A percentile compares a stretch with the other conserved stretches of the same genome.
Conservation (phyloP, 208 protist genomes). For the Trypanosoma boissoni region DNA sequence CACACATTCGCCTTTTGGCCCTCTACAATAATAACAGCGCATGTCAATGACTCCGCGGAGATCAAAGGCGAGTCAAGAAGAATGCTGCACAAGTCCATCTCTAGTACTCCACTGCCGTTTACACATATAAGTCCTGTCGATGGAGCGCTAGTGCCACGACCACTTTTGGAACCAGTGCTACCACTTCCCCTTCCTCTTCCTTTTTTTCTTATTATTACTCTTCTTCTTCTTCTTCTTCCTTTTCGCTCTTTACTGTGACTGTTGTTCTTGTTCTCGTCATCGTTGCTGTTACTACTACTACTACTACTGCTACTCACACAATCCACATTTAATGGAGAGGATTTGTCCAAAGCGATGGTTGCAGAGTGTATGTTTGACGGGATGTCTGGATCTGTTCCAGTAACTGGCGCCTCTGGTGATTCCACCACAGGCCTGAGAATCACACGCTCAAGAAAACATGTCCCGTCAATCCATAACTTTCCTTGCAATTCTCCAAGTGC, state of each 20-base stretch:
- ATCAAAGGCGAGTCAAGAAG: conserved; percentile 2
- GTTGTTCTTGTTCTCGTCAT: background rate
- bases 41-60: background rate
- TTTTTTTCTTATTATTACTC: background rate
- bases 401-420: background rate
- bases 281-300: background rate
- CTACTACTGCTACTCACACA: too few relatives aligned
- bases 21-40: background rate
- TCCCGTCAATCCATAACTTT: conserved; percentile 19
- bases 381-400: too few relatives aligned
- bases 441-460: conserved; percentile 24
- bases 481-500: conserved; percentile 7
- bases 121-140: conserved; percentile 18
- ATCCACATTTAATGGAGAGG: too few relatives aligned
- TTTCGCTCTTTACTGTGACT: background rate
- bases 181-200: background rate
- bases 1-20: background rate
- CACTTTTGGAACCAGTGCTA: background rate
- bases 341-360: too few relatives aligned
- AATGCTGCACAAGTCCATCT: conserved; percentile 21
- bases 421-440: conserved; percentile 7
- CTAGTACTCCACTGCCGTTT: conserved; percentile 4
- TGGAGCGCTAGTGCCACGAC: background rate
- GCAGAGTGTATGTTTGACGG: too few relatives aligned
- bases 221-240: background rate